A percentile compares a stretch with the other conserved stretches of the same genome.
Evolutionary conservation across 805 yeast genomes (phyloP).

Genomic region (Pichia manshurica): DNA sequence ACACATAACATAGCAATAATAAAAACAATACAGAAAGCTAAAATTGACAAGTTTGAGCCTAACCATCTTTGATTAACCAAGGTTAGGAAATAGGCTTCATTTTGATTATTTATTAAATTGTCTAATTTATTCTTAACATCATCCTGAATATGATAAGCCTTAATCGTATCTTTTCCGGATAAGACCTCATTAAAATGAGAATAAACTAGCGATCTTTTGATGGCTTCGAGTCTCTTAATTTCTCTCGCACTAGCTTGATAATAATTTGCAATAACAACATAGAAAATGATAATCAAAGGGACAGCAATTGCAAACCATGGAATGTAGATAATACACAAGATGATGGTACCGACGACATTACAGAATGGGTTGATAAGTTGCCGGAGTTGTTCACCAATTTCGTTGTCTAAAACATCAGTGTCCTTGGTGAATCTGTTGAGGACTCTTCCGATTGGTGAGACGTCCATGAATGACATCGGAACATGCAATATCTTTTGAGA

Average conservation of each 20-base stretch:
- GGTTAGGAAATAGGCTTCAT: conserved; percentile 56
- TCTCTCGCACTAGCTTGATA: conserved; percentile 73
- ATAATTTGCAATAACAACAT: conserved; percentile 43
- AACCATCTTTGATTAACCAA: conserved; percentile 62
- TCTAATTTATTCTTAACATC: conserved; percentile 46
- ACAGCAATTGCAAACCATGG: conserved; percentile 73
- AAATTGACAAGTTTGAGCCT: conserved; percentile 46
- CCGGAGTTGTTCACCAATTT: conserved; percentile 64
- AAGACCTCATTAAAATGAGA: conserved; percentile 66
- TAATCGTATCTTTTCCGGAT: conserved; percentile 59
- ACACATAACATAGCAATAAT: conserved; percentile 53
- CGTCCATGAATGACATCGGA: conserved; percentile 79
- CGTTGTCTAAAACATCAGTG: conserved; percentile 78
- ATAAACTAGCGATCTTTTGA: conserved; percentile 64
- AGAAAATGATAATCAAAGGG: conserved; percentile 45
- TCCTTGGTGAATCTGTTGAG: conserved; percentile 84
- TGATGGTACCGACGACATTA: conserved; percentile 55
- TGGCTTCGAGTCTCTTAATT: conserved; percentile 67
- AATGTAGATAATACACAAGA: conserved; percentile 61
- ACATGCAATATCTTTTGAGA: conserved; percentile 57
- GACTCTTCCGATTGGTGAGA: conserved; percentile 84
- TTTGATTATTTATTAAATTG: conserved; percentile 50
- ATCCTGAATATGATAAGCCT: conserved; percentile 42
- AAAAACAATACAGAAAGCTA: conserved; percentile 39
- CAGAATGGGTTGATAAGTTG: conserved; percentile 49